Conservation (phyloP, 2,329 filamentous ascomycete genomes). For the Metarhizium sp. region DNA sequence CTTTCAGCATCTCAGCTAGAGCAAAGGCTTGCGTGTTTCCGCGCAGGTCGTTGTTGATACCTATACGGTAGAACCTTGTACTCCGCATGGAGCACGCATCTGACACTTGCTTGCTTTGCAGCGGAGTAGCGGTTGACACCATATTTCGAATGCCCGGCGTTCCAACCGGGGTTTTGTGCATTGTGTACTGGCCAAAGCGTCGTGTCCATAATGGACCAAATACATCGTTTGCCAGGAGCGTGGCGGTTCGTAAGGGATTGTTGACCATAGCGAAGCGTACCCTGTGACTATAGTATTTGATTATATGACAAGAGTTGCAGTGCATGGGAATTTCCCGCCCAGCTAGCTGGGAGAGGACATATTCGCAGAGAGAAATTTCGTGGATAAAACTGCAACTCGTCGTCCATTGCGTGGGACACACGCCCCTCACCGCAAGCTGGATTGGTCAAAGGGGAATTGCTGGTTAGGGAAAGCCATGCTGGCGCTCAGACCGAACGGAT, state of each 20-base stretch:
- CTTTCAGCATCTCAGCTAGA: slow-evolving; percentile 2
- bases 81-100: not conserved
- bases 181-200: not conserved
- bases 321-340: not conserved
- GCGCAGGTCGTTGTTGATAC: not conserved
- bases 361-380: not conserved
- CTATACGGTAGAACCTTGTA: not conserved
- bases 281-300: not conserved
- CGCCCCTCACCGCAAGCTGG: slow-evolving; percentile 36
- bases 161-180: not conserved
- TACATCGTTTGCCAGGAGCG: not conserved
- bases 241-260: not conserved
- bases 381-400: not conserved
- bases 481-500: slow-evolving; percentile 85
- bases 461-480: slow-evolving; percentile 92
- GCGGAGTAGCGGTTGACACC: not conserved
- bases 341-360: not conserved
- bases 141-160: not conserved
- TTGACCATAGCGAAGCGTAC: not conserved
- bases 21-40: slow-evolving; percentile 1
- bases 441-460: slow-evolving; percentile 64
- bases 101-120: not conserved
- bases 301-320: not conserved
- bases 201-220: not conserved
- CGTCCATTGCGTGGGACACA: not conserved